Base-by-base conservation (phyloP, 768 basidiomycete species). In the Albatrellus ellisii region DNA sequence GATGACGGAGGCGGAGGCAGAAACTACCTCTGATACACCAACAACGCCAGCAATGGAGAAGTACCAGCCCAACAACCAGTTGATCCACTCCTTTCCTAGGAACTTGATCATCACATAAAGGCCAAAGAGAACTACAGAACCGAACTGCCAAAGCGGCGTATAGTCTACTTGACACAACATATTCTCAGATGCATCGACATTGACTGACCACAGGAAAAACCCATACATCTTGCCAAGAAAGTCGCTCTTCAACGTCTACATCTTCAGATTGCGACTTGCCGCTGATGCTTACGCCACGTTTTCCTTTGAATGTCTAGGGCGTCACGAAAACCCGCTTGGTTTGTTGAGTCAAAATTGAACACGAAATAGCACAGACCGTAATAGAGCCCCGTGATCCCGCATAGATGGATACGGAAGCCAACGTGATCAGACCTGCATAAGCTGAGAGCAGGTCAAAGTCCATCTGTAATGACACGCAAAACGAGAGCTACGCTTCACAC, bases 11-110 rank as follows among this genome's bases (percentile, higher is more conserved):
- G 12, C 36, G 39, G 29, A 27, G 9, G n/a, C 14, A 31, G 9
- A 9, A 41, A 24, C 18, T 51, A 79, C 84, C 65, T 72, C 76
- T 73, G 80, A 79, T 20, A 83, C 73, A 48, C 75, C 76, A 20
- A 72, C 75, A 7, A 77, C 66, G 0, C 79, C 79, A 4, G 69
- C 68, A 21, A 83, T 25, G 18, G 79, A 69, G 48, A 84, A 84
- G 52, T 84, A 88, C 75, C 72, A 77, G 4, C 71, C 79, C 18
- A 94, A 63, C 4, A 90, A 50, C 69, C 71, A 72, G 59, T 92
- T 92, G 43, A 94, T 75, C 79, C 85, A 86, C 44, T 77, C 75
- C 50, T 72, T 75, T 25, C 87, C 86, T 40, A 83, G 60, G 56
- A 79, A 88, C 53, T 75, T 80, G 43, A 94, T 68, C 21, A 83